These are phyloP conservation scores for Bipolaris zeicola DNA, from an alignment of 2,329 filamentous ascomycete species.

Conservation along the genomic window DNA sequence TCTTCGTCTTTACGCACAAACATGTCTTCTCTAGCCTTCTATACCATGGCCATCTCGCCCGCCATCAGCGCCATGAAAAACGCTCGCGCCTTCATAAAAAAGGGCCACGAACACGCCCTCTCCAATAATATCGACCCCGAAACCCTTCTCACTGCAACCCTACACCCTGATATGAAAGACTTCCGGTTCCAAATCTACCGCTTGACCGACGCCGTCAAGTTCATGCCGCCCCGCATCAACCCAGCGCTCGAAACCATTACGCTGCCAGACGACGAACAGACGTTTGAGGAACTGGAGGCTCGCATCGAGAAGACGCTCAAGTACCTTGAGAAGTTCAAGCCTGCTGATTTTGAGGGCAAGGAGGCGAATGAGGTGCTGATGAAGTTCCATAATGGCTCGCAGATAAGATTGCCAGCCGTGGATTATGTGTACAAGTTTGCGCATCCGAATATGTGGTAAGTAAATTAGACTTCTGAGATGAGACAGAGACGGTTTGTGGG, in stretches of 20 bases:
- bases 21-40: slow-evolving; percentile 24
- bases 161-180: slow-evolving; percentile 58
- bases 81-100: slow-evolving; percentile 52
- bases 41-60: slow-evolving; percentile 49
- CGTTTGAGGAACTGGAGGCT: slow-evolving; percentile 56
- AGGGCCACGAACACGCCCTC: slow-evolving; percentile 51
- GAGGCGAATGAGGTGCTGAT: slow-evolving; percentile 51
- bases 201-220: slow-evolving; percentile 51
- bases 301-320: slow-evolving; percentile 56
- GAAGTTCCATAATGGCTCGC: slow-evolving; percentile 23
- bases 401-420: slow-evolving; percentile 51
- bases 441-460: slow-evolving; percentile 62
- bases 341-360: slow-evolving; percentile 51
- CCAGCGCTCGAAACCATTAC: slow-evolving; percentile 38
- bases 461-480: neutral
- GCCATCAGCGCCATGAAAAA: slow-evolving; percentile 53
- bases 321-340: slow-evolving; percentile 53
- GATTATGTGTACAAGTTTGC: slow-evolving; percentile 58
- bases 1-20: too few species aligned
- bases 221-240: slow-evolving; percentile 48
- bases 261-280: slow-evolving; percentile 54
- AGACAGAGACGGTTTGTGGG: neutral
- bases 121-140: slow-evolving; percentile 45
- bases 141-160: slow-evolving; percentile 49
- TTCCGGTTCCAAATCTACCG: slow-evolving; percentile 58